Evolutionary conservation across 106 monocot genomes (phyloP).

Genomic region (Phalaenopsis aphrodite): DNA sequence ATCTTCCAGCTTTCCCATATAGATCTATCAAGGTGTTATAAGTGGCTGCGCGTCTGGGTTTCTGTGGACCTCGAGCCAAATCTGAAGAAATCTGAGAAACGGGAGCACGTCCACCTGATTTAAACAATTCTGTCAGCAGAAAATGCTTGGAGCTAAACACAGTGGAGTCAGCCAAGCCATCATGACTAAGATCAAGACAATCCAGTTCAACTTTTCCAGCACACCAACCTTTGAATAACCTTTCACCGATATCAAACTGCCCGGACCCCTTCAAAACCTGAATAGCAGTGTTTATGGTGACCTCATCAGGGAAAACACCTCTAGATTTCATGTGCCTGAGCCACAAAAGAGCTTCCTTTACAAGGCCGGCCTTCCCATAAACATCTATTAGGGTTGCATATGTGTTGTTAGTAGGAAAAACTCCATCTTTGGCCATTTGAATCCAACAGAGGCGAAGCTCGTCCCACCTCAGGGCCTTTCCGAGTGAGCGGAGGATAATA

Average conservation of each 20-base stretch:
- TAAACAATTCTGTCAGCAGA: conserved; percentile 64
- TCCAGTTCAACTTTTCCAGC: conserved; percentile 38
- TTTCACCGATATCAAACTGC: conserved; percentile 35
- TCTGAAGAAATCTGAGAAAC: conserved; percentile 1
- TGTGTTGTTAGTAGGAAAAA: conserved; percentile 62
- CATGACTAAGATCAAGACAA: conserved; percentile 12
- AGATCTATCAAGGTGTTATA: conserved; percentile 80
- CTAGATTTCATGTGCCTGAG: conserved; percentile 57
- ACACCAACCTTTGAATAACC: conserved; percentile 52
- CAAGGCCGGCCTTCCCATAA: conserved; percentile 49
- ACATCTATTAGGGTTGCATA: conserved; percentile 66
- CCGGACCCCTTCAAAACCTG: conserved; percentile 54
- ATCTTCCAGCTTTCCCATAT: conserved; percentile 72
- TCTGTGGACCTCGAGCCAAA: conserved; percentile 13
- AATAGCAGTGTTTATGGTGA: conserved; percentile 54
- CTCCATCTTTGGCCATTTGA: conserved; percentile 48
- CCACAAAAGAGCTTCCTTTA: conserved; percentile 51
- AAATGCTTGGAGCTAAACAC: conserved; percentile 37
- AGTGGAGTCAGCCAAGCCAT: conserved; percentile 3
- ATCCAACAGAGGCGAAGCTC: conserved; percentile 59
- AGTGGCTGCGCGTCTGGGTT: conserved; percentile 56
- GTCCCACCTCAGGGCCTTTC: conserved; percentile 51
- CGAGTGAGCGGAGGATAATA: conserved; percentile 54
- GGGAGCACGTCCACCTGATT: conserved; percentile 19
- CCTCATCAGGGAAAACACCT: conserved; percentile 61